Evolutionary conservation across 2,329 filamentous ascomycete species (phyloP), one percentile per base, ranked within the genome.

Genomic region (Bipolaris sorokiniana): DNA sequence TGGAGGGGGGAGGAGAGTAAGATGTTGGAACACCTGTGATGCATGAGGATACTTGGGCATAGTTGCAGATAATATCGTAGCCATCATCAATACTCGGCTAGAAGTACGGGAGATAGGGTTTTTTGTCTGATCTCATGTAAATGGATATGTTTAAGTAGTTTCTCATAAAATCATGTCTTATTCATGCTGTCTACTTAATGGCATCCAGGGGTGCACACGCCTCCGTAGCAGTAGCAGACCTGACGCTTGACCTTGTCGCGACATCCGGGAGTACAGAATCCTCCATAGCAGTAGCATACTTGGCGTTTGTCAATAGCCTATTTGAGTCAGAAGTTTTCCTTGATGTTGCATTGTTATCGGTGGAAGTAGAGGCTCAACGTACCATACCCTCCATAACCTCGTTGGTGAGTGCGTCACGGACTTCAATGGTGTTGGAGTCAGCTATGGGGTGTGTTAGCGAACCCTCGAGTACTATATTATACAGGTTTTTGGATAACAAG

Each of bases 261-360:
- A 15, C 48, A 51, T 5, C 48, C 48, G 11, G 48, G 37, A 16
- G 37, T 51, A 20, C 48, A 51, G 13, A 42, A 22, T 11, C 48
- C 48, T 15, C 48, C 48, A 9, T 51, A 51, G 48, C 48, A 51
- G 48, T 51, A 51, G 28, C 48, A 51, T 26, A 44, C 38, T 7
- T 48, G 34, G 11, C 46, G 46, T 16, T 48, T 36, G 22, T 38
- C 46, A 16, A 48, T 48, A 22, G 46, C 46, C 46, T 48, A 28
- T 13, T 10, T 3, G 10, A 5, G 22, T 48, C 4, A 48, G 34
- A 7, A 18, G 13, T 16, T 5, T 42, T 42, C 40, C 26, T 23
- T 15, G 11, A 9, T 42, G 15, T 42, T 18, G 11, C 4, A 18
- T 18, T 26, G 2, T 11, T n/a, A 2, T 37, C 7, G 7, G 20